Percentiles rank a stretch among this genome's conserved stretches.
Evolutionary conservation across 371 early-diverging fungal species (phyloP).

Genomic region (Cladochytrium tenue): DNA sequence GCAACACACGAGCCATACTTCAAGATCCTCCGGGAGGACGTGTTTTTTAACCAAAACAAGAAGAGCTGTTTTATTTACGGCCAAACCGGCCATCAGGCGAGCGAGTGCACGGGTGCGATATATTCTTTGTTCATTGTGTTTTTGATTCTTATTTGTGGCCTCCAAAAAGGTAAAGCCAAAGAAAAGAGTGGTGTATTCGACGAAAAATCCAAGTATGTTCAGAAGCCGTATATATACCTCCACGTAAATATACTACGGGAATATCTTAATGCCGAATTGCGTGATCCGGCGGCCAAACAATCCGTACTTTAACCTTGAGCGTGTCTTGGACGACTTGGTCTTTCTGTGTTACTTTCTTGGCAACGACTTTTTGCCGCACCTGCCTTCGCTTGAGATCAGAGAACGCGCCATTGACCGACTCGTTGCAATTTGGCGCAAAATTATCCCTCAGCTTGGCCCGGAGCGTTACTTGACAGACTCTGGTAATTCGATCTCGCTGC

Average conservation of each 20-base stretch:
- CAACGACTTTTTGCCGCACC: constrained; percentile 99
- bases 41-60: constrained; percentile 68
- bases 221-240: constrained; percentile 88
- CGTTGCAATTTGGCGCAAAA: constrained; percentile 76
- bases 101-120: constrained; percentile 70
- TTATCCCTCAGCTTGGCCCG: constrained; percentile 55
- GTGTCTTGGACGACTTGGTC: constrained; percentile 98
- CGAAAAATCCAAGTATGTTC: constrained; percentile 38
- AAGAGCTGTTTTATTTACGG: constrained; percentile 80
- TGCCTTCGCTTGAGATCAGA: constrained; percentile 96
- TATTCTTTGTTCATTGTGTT: not conserved
- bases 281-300: constrained; percentile 57
- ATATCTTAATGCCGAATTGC: constrained; percentile 86
- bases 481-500: constrained; percentile 80
- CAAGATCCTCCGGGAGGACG: constrained; percentile 96
- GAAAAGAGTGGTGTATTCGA: constrained; percentile 64
- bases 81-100: constrained; percentile 78
- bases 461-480: constrained; percentile 86
- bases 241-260: constrained; percentile 89
- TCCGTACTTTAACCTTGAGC: constrained; percentile 76
- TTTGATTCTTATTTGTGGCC: constrained; percentile 6
- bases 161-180: constrained; percentile 46
- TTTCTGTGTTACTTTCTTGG: constrained; percentile 99
- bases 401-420: constrained; percentile 95
- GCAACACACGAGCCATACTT: constrained; percentile 97